Evolutionary conservation across 2,329 filamentous ascomycete species (phyloP).

Genomic region (Penicillium sp.): DNA sequence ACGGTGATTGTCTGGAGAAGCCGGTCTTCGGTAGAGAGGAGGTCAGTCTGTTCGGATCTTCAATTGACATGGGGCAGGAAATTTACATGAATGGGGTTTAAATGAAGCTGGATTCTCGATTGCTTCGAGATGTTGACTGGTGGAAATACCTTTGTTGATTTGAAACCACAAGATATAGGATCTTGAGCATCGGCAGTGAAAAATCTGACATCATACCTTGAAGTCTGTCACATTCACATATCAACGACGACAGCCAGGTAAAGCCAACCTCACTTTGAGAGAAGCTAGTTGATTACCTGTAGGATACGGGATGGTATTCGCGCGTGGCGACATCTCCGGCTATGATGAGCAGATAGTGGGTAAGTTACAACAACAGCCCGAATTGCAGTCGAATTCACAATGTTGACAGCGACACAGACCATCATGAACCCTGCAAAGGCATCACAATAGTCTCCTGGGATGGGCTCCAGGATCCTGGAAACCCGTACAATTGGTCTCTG

Average conservation of each 20-base stretch:
- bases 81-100: neutral
- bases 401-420: constrained; percentile 14
- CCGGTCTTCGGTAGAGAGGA: constrained; percentile 10
- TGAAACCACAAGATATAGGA: neutral
- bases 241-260: neutral
- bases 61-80: neutral
- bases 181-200: neutral
- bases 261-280: neutral
- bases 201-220: constrained; percentile 19
- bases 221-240: neutral
- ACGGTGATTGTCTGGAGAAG: constrained; percentile 24
- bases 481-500: constrained; percentile 42
- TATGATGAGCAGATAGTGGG: constrained; percentile 20
- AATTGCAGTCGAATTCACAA: neutral
- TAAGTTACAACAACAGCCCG: constrained; percentile 4
- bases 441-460: constrained; percentile 30
- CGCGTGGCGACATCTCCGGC: constrained; percentile 24
- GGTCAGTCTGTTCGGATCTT: neutral
- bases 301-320: constrained; percentile 20
- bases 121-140: neutral
- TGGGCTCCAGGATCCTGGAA: constrained; percentile 33
- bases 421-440: constrained; percentile 14
- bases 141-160: neutral
- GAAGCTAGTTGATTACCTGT: neutral
- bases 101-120: neutral